phyloP scores from a whole-genome alignment of 2,329 filamentous ascomycete species.

The Penicillium aurantiogriseum region DNA sequence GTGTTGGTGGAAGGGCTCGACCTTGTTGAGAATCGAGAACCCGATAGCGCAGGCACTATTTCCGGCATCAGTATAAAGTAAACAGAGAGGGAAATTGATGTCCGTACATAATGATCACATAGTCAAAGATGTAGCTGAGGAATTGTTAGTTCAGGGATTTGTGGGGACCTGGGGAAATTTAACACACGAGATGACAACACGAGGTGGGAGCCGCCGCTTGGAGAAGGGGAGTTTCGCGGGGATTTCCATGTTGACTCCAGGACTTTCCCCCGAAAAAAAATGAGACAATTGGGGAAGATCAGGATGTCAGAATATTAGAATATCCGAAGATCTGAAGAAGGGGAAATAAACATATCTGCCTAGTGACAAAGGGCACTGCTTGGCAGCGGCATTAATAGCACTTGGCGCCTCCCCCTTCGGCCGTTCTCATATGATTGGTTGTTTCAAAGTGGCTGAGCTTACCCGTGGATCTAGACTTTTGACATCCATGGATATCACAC shows the following conservation, averaged over 20 bases:
- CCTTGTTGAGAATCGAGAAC: constrained; percentile 54
- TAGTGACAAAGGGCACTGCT: background rate
- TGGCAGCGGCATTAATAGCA: background rate
- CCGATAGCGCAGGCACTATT: constrained; percentile 51
- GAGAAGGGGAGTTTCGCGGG: constrained; percentile 52
- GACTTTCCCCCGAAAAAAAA: background rate
- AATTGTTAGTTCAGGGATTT: constrained; percentile 10
- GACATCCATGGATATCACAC: too few species aligned
- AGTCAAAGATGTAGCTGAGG: constrained; percentile 57
- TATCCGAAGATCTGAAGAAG: background rate
- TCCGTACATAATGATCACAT: constrained; percentile 58
- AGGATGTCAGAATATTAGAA: background rate
- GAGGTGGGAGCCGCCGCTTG: constrained; percentile 51
- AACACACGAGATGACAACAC: constrained; percentile 54
- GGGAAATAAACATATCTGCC: constrained; percentile 5
- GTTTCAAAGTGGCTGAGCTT: background rate
- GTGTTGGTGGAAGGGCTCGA: constrained; percentile 57
- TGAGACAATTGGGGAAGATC: background rate
- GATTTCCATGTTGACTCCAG: constrained; percentile 16
- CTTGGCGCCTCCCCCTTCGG: background rate
- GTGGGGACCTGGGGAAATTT: background rate
- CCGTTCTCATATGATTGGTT: background rate
- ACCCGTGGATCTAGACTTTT: too few species aligned
- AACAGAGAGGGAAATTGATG: background rate
- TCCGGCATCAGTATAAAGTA: background rate